Conservation (phyloP, 371 early-diverging fungal genomes). For the Smittium culicis region DNA sequence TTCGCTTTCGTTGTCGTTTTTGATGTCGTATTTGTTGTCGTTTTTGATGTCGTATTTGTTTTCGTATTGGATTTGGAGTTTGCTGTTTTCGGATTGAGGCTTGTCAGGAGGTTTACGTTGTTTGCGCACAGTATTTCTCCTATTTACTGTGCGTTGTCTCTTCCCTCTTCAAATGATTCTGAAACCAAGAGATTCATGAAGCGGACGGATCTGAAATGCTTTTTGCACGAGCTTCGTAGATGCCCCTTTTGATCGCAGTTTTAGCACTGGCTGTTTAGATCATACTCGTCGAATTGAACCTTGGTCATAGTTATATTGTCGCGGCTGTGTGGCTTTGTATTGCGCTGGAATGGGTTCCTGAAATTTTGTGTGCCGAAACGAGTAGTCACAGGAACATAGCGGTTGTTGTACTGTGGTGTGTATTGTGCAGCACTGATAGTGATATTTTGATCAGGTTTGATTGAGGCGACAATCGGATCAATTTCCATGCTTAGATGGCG, state of each 20-base stretch:
- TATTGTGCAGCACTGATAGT: neutral
- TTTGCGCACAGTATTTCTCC: neutral
- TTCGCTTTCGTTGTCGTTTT: neutral
- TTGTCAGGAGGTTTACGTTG: neutral
- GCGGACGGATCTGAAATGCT: neutral
- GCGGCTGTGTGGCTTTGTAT: conserved; percentile 1
- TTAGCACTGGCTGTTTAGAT: neutral
- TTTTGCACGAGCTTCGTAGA: neutral
- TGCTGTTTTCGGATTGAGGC: neutral
- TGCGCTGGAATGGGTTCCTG: neutral
- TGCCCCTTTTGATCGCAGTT: neutral
- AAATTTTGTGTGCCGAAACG: neutral
- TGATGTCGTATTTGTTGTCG: neutral
- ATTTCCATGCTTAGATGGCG: neutral
- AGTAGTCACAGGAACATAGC: neutral
- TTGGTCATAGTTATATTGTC: neutral
- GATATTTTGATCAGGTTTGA: neutral
- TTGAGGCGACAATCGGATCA: neutral
- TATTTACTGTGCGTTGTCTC: neutral
- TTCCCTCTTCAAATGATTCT: conserved; percentile 3
- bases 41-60: neutral
- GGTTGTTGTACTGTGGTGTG: neutral
- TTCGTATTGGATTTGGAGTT: neutral
- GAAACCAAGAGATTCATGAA: neutral
- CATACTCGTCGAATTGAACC: neutral